phyloP scores from a whole-genome alignment of 2,329 filamentous ascomycete species.

The Aspergillus sp. region DNA sequence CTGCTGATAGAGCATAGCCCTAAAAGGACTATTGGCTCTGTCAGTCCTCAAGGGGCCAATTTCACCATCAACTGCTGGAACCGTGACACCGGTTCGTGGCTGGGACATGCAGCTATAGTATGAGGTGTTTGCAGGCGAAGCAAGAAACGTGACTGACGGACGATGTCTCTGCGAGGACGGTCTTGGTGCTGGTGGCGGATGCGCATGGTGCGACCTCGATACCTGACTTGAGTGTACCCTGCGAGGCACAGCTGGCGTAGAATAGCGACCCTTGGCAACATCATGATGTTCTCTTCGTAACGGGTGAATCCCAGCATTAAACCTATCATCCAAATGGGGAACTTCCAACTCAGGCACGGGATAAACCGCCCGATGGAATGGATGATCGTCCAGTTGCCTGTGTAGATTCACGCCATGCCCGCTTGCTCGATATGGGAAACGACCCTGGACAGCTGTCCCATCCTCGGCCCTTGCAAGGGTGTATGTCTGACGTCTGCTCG shows the following conservation, averaged over 20 bases:
- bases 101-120: background rate
- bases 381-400: constrained; percentile 26
- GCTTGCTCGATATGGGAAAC: constrained; percentile 35
- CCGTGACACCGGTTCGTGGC: background rate
- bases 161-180: background rate
- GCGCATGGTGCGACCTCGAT: background rate
- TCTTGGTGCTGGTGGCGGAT: background rate
- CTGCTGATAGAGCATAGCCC: background rate
- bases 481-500: constrained; percentile 11
- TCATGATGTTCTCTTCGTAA: no score
- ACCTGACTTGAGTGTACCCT: background rate
- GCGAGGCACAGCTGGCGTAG: background rate
- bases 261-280: background rate
- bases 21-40: background rate
- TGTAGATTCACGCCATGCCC: constrained; percentile 32
- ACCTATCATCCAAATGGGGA: background rate
- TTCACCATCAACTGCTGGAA: background rate
- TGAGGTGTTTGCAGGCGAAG: background rate
- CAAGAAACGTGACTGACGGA: background rate
- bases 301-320: background rate
- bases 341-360: constrained; percentile 12
- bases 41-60: background rate
- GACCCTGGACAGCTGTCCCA: constrained; percentile 35
- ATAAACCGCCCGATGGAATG: constrained; percentile 26
- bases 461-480: constrained; percentile 33